phyloP scores from a whole-genome alignment of 805 yeast species.

The Hanseniaspora occidentalis region DNA sequence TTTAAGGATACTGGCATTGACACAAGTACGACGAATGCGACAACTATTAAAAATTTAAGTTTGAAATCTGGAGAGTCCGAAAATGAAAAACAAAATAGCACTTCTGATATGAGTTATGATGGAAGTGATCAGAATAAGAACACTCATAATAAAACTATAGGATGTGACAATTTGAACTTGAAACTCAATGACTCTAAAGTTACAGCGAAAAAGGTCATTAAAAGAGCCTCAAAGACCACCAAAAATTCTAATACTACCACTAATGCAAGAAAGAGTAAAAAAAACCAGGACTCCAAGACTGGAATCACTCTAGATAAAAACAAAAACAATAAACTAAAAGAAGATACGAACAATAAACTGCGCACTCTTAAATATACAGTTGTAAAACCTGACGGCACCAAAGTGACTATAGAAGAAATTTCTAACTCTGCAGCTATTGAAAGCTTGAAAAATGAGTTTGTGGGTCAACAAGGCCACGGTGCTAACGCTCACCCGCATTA shows the following conservation, averaged over 20 bases:
- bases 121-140: neutral
- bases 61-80: neutral
- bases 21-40: neutral
- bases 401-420: slow-evolving; percentile 7
- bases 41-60: neutral
- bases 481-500: neutral
- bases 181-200: neutral
- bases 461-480: too few relatives aligned
- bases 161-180: neutral
- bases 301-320: too few relatives aligned
- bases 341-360: neutral
- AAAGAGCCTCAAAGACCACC: neutral
- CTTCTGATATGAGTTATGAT: neutral
- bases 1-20: neutral
- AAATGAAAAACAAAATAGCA: neutral
- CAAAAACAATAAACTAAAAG: neutral
- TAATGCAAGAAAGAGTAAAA: too few relatives aligned
- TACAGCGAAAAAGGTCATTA: neutral
- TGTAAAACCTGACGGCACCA: slow-evolving; percentile 10
- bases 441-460: neutral
- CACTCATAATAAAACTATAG: too few relatives aligned
- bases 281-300: too few relatives aligned
- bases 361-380: slow-evolving; percentile 8
- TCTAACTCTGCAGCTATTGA: neutral
- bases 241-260: neutral